Evolutionary conservation across 176 grass and related monocot species (phyloP).

Genomic region (Oryza longistaminata): DNA sequence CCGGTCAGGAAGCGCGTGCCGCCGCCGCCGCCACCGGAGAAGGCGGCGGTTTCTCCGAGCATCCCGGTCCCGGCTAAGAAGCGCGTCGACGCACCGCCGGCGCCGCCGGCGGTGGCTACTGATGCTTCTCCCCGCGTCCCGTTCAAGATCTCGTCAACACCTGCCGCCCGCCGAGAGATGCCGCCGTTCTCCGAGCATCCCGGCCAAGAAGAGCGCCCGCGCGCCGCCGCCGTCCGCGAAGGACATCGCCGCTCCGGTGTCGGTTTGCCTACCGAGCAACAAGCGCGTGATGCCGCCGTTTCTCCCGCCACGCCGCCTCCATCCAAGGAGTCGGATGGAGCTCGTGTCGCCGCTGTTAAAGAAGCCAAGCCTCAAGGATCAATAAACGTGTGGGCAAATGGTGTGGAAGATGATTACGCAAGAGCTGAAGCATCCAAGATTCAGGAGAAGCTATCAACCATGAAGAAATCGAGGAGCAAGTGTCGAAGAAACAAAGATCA

Average conservation of each 20-base stretch:
- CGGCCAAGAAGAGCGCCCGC: constrained; percentile 24
- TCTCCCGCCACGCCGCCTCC: neutral
- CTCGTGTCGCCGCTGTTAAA: neutral
- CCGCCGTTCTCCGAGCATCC: neutral
- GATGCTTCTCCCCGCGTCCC: neutral
- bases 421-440: constrained; percentile 13
- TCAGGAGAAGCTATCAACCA: too few relatives aligned
- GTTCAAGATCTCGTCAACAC: neutral
- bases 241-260: neutral
- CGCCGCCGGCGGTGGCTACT: neutral
- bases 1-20: constrained; percentile 22
- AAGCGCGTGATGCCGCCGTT: constrained; percentile 35
- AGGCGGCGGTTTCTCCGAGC: neutral
- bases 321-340: neutral
- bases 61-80: constrained; percentile 49
- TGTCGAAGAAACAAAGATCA: constrained; percentile 3
- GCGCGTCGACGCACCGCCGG: neutral
- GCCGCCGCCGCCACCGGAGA: neutral
- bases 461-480: neutral
- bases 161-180: neutral
- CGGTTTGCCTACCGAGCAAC: constrained; percentile 23
- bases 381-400: neutral
- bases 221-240: neutral
- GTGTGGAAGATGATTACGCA: neutral
- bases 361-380: constrained; percentile 12